Evolutionary conservation across 1,284 basidiomycete genomes (phyloP).

Genomic region (Irpex lacteus): DNA sequence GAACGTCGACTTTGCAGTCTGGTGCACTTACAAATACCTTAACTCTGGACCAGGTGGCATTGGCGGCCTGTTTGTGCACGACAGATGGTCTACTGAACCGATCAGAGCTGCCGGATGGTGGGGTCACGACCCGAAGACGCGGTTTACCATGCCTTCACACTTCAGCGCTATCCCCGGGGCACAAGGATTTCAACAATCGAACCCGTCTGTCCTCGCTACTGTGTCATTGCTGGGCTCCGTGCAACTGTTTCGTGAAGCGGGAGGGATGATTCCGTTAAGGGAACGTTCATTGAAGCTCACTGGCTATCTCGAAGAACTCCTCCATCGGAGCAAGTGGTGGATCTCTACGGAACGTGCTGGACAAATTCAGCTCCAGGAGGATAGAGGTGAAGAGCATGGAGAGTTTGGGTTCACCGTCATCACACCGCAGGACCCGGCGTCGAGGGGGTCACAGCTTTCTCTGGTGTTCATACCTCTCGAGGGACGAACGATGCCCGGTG

Average conservation of each 20-base stretch:
- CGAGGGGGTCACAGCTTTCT: conserved; percentile 85
- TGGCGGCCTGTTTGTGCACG: conserved; percentile 89
- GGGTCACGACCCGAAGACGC: conserved; percentile 86
- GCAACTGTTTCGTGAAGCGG: conserved; percentile 74
- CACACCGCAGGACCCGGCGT: conserved; percentile 67
- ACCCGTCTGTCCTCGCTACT: conserved; percentile 81
- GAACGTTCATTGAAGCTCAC: conserved; percentile 74
- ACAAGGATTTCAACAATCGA: conserved; percentile 94
- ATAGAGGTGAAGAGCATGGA: conserved; percentile 16
- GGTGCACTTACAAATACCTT: conserved; percentile 98
- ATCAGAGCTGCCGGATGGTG: conserved; percentile 90
- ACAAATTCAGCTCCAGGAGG: conserved; percentile 19
- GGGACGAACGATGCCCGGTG: conserved; percentile 66
- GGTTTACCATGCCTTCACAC: conserved; percentile 86
- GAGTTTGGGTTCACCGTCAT: conserved; percentile 79
- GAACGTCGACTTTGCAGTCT: conserved; percentile 95
- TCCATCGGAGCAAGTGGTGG: conserved; percentile 64
- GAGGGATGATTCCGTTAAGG: conserved; percentile 70
- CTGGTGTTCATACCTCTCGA: conserved; percentile 71
- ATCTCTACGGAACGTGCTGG: conserved; percentile 41
- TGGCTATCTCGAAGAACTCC: conserved; percentile 61
- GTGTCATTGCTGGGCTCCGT: conserved; percentile 82
- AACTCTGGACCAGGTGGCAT: conserved; percentile 96
- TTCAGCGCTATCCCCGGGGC: conserved; percentile 89
- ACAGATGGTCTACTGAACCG: conserved; percentile 65